Evolutionary conservation across 2,329 filamentous ascomycete species (phyloP), one percentile per base, ranked within the genome.

Genomic region (Pseudocercospora vitis): DNA sequence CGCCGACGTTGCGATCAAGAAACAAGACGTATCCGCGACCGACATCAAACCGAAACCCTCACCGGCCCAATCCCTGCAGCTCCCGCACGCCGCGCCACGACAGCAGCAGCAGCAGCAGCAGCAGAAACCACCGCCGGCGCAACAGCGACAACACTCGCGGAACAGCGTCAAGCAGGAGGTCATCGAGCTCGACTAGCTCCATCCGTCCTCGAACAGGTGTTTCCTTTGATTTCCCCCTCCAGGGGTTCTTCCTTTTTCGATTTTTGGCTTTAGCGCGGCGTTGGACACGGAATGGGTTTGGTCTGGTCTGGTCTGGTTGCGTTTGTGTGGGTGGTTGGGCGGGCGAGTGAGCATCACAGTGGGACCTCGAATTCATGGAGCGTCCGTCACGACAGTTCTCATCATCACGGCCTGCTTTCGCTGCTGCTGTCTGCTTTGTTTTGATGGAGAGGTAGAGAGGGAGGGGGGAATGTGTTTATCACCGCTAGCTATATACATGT

Each of bases 101-200:
- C 39, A n/a, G 28, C 54, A 57, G 19, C 55, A 53, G 29, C 56
- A 50, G 32, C 39, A 42, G 18, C 21, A 21, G 3, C 37, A 42
- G 12, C 37, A 42, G 29, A 29, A n/a, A 16, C 32, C 32, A 24
- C 11, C n/a, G n/a, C n/a, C 42, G 18, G 14, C 53, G 26, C 53
- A 56, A 19, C 24, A 32, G 9, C 48, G 40, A 40, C 32, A 45
- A n/a, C 44, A 44, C 19, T 52, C 48, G 24, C 48, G 50, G 16
- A 35, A 45, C 7, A 50, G 57, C 23, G 40, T 50, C 23, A 57
- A 60, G 54, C 56, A 63, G 51, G 62, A 67, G 37, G 49, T 65
- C 48, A 67, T 67, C 42, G 61, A 62, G 53, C 59, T 67, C 16
- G 64, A 66, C 40, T 66, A 66, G 60, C n/a, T n/a, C n/a, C n/a